Evolutionary conservation across 2,329 filamentous ascomycete genomes (phyloP), one percentile per base, ranked within the genome.

Genomic region (Colletotrichum higginsianum): DNA sequence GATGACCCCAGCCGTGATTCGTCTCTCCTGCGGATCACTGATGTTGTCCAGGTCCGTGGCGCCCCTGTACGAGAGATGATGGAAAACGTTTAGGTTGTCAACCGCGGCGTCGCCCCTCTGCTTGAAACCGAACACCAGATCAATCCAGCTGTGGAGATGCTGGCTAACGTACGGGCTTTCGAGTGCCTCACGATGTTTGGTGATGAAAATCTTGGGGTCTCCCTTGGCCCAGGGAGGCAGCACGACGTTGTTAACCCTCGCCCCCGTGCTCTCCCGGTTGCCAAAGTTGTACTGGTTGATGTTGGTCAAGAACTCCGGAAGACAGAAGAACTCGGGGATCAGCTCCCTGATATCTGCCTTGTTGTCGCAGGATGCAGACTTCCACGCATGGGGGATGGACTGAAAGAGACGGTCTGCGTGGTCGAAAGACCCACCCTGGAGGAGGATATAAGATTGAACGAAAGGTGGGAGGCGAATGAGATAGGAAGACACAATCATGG

Each of bases 401-500:
- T 96, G 96, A 82, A 99, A 99, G 53, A 99, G 86, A 47, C 96
- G 91, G 79, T 99, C 97, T 1, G 96, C 94, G 78, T 99, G 96
- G 79, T 99, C 96, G 78, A 98, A 99, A 49, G 90, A 94, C 6
- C 96, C 96, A n/a, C 96, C 96, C 81, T 99, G 96, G 2, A 99
- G 88, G 11, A 98, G 86, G 23, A 98, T 90, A 78, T 97, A 98
- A 0, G 96, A 98, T 76, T 98, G 94, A 30, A 98, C 96, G 79
- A 98, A 99, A 0, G 96, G 96, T 61, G 98, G 96, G 18, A 99
- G 87, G 21, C 96, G 92, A 77, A 99, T 98, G 50, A 99, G 88
- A 78, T 98, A 99, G 0, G 95, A 98, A 15, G 95, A 95, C 8
- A 99, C 96, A 71, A 98, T 98, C 96, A 98, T 99, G 9, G 96